Percentiles rank a stretch among this genome's conserved stretches.
phyloP scores from a whole-genome alignment of 352 stramenopile genomes.

The Elongisporangium undulatum region DNA sequence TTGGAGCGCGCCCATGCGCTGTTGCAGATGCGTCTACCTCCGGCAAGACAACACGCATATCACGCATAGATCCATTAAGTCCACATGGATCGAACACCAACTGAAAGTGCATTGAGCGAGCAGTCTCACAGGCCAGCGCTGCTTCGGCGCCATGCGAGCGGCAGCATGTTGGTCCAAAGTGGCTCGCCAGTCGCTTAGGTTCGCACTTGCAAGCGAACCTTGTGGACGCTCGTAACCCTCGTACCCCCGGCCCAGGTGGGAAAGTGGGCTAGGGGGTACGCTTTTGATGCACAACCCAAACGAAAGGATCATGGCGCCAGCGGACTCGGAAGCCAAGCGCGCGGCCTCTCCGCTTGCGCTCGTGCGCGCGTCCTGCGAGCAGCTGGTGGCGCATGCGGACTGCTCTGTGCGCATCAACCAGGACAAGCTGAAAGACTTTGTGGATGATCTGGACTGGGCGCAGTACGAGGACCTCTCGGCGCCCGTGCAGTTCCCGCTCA shows the following conservation, averaged over 20 bases:
- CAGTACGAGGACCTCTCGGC: slow-evolving; percentile 45
- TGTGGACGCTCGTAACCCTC: background rate
- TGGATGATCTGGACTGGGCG: slow-evolving; percentile 40
- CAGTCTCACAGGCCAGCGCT: background rate
- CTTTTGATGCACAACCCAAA: background rate
- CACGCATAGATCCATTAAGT: background rate
- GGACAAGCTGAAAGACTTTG: slow-evolving; percentile 43
- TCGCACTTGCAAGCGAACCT: background rate
- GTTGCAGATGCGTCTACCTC: background rate
- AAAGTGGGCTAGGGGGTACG: background rate
- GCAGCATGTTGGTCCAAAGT: background rate
- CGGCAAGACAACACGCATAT: background rate
- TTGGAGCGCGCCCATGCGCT: slow-evolving; percentile 13
- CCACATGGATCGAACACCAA: background rate
- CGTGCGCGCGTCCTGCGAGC: slow-evolving; percentile 50
- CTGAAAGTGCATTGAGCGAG: background rate
- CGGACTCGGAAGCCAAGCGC: background rate
- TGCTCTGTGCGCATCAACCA: slow-evolving; percentile 45
- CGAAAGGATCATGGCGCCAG: background rate
- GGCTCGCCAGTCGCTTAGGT: background rate
- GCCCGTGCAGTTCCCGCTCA: slow-evolving; percentile 64
- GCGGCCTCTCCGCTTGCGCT: slow-evolving; percentile 13
- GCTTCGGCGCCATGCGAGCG: background rate
- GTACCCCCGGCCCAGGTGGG: background rate
- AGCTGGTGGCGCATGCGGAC: slow-evolving; percentile 35